Evolutionary conservation across 2,329 filamentous ascomycete species (phyloP).

Genomic region (Verticillium isaacii): DNA sequence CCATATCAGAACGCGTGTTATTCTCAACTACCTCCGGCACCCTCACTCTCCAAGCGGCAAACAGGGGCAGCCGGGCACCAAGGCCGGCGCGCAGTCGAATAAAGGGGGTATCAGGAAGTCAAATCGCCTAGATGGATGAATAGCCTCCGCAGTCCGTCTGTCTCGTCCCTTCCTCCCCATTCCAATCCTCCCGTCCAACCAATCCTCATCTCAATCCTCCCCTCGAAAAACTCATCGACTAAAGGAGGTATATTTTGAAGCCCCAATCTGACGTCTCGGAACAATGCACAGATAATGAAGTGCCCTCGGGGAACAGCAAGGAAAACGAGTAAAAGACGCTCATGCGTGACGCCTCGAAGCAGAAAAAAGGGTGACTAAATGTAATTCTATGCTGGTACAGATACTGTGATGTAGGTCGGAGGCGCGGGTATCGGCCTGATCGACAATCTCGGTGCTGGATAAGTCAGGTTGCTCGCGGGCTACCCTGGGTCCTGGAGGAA

Average conservation of each 20-base stretch:
- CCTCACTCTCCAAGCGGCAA: not conserved
- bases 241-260: not conserved
- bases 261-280: not conserved
- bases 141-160: not conserved
- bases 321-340: not conserved
- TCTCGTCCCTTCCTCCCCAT: not conserved
- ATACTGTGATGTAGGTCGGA: not conserved
- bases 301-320: not conserved
- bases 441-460: not conserved
- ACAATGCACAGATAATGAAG: not conserved
- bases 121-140: not conserved
- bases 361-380: not conserved
- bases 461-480: not conserved
- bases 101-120: not conserved
- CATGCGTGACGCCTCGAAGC: not conserved
- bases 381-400: constrained; percentile 1
- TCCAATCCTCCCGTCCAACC: not conserved
- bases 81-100: not conserved
- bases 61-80: not conserved
- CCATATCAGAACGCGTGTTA: not conserved
- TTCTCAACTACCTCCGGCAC: not conserved
- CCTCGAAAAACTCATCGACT: not conserved
- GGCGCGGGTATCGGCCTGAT: not conserved
- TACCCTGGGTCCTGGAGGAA: not conserved
- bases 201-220: not conserved